Evolutionary conservation across 1,139 yeast species (phyloP).

Genomic region (Pneumocystis sp.): DNA sequence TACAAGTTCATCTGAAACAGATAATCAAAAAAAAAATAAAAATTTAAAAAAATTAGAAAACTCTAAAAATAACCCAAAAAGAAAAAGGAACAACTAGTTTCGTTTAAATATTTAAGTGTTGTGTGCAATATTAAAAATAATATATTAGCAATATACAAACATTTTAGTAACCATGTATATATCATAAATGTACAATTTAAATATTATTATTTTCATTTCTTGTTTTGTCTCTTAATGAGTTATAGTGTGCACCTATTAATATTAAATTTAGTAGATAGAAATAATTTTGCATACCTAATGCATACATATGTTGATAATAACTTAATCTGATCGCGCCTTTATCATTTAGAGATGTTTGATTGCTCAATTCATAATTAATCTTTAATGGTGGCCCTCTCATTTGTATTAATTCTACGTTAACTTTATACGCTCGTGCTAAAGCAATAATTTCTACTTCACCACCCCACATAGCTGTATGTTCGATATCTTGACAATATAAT

Average conservation of each 20-base stretch:
- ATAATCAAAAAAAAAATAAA: not conserved
- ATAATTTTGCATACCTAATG: conserved; percentile 39
- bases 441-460: conserved; percentile 87
- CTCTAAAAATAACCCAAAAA: not conserved
- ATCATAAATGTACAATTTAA: not conserved
- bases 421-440: conserved; percentile 47
- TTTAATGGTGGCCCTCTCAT: conserved; percentile 53
- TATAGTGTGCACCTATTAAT: conserved; percentile 56
- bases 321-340: conserved; percentile 45
- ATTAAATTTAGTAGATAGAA: not conserved
- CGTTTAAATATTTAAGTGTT: not conserved
- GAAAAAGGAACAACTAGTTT: not conserved
- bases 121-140: not conserved
- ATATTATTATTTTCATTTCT: not conserved
- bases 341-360: conserved; percentile 19
- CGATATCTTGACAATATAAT: conserved; percentile 55
- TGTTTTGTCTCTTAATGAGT: conserved; percentile 40
- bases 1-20: not conserved
- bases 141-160: not conserved
- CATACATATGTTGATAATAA: conserved; percentile 71
- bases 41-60: not conserved
- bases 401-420: conserved; percentile 61
- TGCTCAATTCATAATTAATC: conserved; percentile 37
- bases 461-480: conserved; percentile 81
- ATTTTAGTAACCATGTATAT: not conserved